Evolutionary conservation across 2,329 filamentous ascomycete species (phyloP).

Genomic region (Fusarium nygamai): DNA sequence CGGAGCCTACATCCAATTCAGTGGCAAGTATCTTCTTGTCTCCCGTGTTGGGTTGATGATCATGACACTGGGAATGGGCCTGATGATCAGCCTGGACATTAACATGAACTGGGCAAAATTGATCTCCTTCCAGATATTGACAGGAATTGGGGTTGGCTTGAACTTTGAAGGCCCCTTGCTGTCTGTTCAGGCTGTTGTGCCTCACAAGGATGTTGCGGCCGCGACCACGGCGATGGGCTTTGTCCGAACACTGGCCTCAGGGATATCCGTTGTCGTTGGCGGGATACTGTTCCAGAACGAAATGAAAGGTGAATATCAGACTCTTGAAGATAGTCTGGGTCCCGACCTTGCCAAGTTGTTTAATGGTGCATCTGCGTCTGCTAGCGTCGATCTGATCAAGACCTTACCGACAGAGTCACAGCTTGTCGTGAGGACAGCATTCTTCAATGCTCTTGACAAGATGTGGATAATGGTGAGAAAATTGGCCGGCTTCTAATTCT

Average conservation of each 20-base stretch:
- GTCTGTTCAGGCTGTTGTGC: constrained; percentile 70
- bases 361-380: constrained; percentile 63
- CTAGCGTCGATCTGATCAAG: constrained; percentile 64
- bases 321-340: constrained; percentile 58
- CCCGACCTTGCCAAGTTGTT: constrained; percentile 57
- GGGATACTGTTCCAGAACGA: constrained; percentile 77
- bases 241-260: constrained; percentile 69
- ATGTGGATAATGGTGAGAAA: constrained; percentile 46
- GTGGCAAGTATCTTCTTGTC: constrained; percentile 66
- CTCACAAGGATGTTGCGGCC: constrained; percentile 67
- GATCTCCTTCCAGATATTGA: constrained; percentile 66
- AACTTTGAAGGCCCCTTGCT: constrained; percentile 72
- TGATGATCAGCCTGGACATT: constrained; percentile 65
- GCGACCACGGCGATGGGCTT: constrained; percentile 72
- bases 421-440: constrained; percentile 37
- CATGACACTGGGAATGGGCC: constrained; percentile 68
- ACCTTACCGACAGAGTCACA: constrained; percentile 33
- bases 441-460: constrained; percentile 36
- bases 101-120: constrained; percentile 59
- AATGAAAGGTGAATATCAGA: constrained; percentile 62
- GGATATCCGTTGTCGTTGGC: constrained; percentile 73
- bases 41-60: constrained; percentile 64
- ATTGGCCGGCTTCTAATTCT: too few species aligned
- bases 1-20: constrained; percentile 59
- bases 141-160: constrained; percentile 69